Percentiles rank a stretch among this genome's conserved stretches.
Conservation (phyloP, 257 asterid genomes). For the Forsythia viridissima region DNA sequence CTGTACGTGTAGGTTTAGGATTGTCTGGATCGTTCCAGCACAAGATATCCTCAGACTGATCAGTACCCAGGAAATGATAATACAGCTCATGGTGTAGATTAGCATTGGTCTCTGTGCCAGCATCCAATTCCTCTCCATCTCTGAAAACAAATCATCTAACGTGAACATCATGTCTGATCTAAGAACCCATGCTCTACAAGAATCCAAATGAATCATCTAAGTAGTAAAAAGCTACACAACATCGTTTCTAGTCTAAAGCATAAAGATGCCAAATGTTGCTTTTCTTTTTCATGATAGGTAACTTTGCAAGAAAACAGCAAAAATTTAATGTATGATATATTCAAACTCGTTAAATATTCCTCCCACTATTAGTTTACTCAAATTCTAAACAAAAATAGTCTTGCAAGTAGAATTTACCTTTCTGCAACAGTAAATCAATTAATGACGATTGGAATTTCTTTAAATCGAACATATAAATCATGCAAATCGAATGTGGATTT, state of each 20-base stretch:
- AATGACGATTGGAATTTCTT: not conserved
- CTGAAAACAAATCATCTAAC: constrained; percentile 25
- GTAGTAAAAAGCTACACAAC: not conserved
- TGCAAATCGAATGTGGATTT: not conserved
- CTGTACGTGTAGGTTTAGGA: constrained; percentile 47
- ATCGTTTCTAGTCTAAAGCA: not conserved
- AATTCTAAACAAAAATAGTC: not conserved
- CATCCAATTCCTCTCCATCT: constrained; percentile 49
- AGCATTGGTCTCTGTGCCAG: constrained; percentile 58
- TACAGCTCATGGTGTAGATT: constrained; percentile 55
- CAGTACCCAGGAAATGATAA: constrained; percentile 60
- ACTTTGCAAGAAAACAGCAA: not conserved
- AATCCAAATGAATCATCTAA: not conserved
- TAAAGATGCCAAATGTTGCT: not conserved
- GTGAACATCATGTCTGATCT: constrained; percentile 1
- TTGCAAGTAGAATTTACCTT: not conserved
- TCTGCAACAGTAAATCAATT: not conserved
- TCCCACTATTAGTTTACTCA: not conserved
- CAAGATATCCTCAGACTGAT: constrained; percentile 63
- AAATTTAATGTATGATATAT: not conserved
- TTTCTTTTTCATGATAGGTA: not conserved
- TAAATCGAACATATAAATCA: not conserved
- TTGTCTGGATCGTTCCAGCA: constrained; percentile 65
- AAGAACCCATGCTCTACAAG: not conserved
- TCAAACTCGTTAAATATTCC: not conserved